Base-by-base conservation (phyloP, 805 yeast species). In the Zygotorulaspora chibaensis region DNA sequence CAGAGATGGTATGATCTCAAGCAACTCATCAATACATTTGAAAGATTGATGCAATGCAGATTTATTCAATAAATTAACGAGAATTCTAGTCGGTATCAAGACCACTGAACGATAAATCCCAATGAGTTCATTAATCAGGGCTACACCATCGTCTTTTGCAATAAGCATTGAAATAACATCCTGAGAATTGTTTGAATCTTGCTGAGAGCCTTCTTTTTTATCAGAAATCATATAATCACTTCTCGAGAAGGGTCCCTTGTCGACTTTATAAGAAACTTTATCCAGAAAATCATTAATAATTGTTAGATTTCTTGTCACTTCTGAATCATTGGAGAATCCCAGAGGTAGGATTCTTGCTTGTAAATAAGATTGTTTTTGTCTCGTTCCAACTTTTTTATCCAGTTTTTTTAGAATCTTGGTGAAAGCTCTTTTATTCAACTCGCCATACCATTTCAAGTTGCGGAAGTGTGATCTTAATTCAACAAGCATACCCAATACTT, bases 371-470 rank as follows among this genome's bases (percentile, higher is more conserved):
- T 70, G 68, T 56, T 81, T 84, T 40, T 76, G 75, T 43, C 66
- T 63, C 0, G 85, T 77, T 6, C 85, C 84, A 23, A 77, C 71
- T 63, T 88, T 88, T 70, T 91, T 91, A 65, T 91, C 97, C 56
- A 90, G 73, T 59, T 90, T 90, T 69, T 90, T 90, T 59, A 91
- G 71, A 52, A 91, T 91, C 69, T 90, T 90, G 43, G 81, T 77
- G 56, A 89, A 86, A 0, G 96, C 98, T 50, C 95, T 80, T 60
- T 84, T 87, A 70, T 90, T 90, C 57, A 90, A 77, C 60, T 91
- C 97, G 18, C 95, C 95, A 63, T 79, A 90, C 96, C 97, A 91
- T 63, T 87, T 89, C 61, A 90, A 72, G 65, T 89, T 89, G 46
- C 96, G 74, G 50, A 85, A 79, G 48, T 80, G 80, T 13, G 84